Evolutionary conservation across 2,329 filamentous ascomycete genomes (phyloP).

Genomic region (Claviceps digitariae): DNA sequence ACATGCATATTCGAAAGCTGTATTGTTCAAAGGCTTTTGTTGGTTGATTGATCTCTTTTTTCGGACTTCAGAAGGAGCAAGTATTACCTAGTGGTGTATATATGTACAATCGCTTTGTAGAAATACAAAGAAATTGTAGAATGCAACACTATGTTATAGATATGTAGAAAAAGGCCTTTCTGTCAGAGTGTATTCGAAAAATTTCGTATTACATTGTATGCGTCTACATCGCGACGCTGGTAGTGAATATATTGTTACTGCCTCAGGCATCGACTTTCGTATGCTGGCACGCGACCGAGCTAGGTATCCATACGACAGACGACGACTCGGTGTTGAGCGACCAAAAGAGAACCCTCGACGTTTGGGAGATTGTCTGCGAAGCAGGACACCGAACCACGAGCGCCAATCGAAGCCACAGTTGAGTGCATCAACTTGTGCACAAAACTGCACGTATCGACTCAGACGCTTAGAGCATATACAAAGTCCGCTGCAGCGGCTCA

Average conservation of each 20-base stretch:
- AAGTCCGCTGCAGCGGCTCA: constrained; percentile 20
- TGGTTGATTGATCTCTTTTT: no score
- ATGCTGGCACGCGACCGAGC: neutral
- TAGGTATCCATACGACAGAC: neutral
- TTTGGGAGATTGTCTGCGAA: neutral
- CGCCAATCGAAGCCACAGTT: constrained; percentile 1
- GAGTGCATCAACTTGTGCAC: neutral
- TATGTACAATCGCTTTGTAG: no score
- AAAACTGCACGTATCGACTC: neutral
- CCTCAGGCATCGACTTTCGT: constrained; percentile 11
- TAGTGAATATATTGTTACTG: neutral
- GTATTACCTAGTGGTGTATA: no score
- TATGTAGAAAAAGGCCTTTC: no score
- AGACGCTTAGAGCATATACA: neutral
- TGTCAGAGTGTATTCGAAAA: neutral
- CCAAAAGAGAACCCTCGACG: neutral
- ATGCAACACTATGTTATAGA: no score
- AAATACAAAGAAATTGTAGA: no score
- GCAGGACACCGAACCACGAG: neutral
- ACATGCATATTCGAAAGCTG: no score
- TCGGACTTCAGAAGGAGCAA: no score
- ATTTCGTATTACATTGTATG: no score
- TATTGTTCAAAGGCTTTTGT: no score
- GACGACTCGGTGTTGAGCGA: no score
- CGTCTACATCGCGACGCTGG: no score